Base-by-base conservation (phyloP, 495 filamentous ascomycete genomes). In the Penicillium paxilli region DNA sequence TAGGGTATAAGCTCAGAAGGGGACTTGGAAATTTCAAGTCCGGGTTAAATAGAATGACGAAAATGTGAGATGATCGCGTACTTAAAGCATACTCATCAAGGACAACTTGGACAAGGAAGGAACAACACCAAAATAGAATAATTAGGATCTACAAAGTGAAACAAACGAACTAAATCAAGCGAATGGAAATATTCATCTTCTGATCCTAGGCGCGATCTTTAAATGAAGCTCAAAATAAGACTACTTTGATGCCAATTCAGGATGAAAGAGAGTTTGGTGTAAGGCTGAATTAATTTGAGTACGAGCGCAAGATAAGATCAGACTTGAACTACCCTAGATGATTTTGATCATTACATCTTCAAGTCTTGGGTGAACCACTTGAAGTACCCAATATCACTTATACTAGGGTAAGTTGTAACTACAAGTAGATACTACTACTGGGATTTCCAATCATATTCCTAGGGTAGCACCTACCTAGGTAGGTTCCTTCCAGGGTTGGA, bases 31-130 rank as follows among this genome's bases (percentile, higher is more conserved):
- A 30, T 28, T 2, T 26, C 11, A 46, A 46, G 44, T 46, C 44
- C 21, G 44, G 44, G 44, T 46, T 46, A 11, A 46, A 46, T 21
- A 46, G 44, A 47, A 47, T 47, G 33, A n/a, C n/a, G n/a, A n/a
- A n/a, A n/a, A n/a, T n/a, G n/a, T n/a, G n/a, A n/a, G n/a, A n/a
- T n/a, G n/a, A n/a, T n/a, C n/a, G n/a, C n/a, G n/a, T n/a, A n/a
- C n/a, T n/a, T n/a, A n/a, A n/a, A n/a, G n/a, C n/a, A n/a, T n/a
- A n/a, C n/a, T n/a, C n/a, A n/a, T n/a, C n/a, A n/a, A n/a, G n/a
- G n/a, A n/a, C n/a, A n/a, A n/a, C n/a, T n/a, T n/a, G n/a, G n/a
- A 28, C 10, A 28, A 28, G 25, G 25, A 28, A 28, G 25, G 25
- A 28, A 28, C 25, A 28, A 28, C 25, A 28, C 25, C 4, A 28